A percentile compares a stretch with the other conserved stretches of the same genome.
phyloP scores from a whole-genome alignment of 2,329 filamentous ascomycete species.

The Monilinia fructicola region DNA sequence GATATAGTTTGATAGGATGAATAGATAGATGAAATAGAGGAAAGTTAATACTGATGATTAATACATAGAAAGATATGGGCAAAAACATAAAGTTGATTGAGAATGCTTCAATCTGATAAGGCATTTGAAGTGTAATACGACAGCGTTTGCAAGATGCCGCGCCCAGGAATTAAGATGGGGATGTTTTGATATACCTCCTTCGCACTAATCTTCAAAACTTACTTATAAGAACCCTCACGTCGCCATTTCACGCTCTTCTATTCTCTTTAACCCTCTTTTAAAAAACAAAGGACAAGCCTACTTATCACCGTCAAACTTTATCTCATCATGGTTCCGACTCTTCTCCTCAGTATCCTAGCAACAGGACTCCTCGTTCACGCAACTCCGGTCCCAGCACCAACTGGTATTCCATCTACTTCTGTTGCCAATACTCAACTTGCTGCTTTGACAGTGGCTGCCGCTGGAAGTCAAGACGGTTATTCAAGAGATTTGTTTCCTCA shows the following conservation, averaged over 20 bases:
- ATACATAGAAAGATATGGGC: not conserved
- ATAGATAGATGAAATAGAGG: not conserved
- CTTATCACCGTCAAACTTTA: not conserved
- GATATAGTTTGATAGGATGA: constrained; percentile 9
- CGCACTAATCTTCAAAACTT: not conserved
- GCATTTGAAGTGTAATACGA: not conserved
- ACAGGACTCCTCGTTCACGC: constrained; percentile 9
- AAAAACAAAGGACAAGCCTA: not conserved
- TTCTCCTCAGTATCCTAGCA: constrained; percentile 8
- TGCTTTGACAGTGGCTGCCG: constrained; percentile 56
- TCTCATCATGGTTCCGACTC: constrained; percentile 13
- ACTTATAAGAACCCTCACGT: not conserved
- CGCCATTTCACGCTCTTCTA: not conserved
- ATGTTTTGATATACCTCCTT: constrained; percentile 3
- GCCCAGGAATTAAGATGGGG: not conserved
- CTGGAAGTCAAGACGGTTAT: constrained; percentile 58
- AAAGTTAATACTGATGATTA: not conserved
- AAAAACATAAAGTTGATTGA: not conserved
- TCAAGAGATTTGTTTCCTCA: constrained; percentile 64
- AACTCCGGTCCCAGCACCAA: constrained; percentile 44
- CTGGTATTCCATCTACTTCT: constrained; percentile 61
- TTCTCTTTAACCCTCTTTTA: not conserved
- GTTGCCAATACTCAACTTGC: constrained; percentile 59
- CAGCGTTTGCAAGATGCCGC: not conserved
- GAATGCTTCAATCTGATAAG: not conserved